phyloP scores from a whole-genome alignment of 306 rosid species.

The Sesbania bispinosa region DNA sequence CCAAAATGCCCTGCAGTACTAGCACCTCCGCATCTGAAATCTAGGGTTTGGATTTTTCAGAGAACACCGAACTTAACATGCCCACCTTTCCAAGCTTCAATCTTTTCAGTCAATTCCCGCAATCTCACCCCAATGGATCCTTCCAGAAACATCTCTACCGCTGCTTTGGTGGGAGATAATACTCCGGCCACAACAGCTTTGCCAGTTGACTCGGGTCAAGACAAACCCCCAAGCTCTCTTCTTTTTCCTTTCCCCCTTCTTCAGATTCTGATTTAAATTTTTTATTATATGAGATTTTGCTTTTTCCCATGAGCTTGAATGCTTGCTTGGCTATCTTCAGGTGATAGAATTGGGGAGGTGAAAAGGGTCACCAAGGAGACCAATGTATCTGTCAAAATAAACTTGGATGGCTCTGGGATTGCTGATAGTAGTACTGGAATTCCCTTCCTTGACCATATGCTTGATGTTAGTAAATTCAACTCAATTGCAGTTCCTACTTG shows the following conservation, averaged over 20 bases:
- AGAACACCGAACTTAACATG: conserved; percentile 3
- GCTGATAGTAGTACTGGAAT: conserved; percentile 78
- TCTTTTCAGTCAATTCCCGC: conserved; percentile 25
- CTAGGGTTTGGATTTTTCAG: conserved; percentile 39
- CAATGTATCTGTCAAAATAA: conserved; percentile 73
- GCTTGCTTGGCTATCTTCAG: conserved; percentile 32
- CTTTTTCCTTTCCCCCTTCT: neutral
- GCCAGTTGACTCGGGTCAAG: conserved; percentile 46
- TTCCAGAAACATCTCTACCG: conserved; percentile 25
- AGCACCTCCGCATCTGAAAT: conserved; percentile 39
- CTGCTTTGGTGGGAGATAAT: conserved; percentile 41
- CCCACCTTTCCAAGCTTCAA: conserved; percentile 16
- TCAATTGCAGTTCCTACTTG: neutral
- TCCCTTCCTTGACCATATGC: conserved; percentile 97
- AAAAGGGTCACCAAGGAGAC: conserved; percentile 87
- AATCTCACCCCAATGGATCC: conserved; percentile 32
- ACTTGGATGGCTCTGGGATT: conserved; percentile 84
- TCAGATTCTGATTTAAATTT: neutral
- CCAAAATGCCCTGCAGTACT: conserved; percentile 33
- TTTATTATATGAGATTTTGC: neutral
- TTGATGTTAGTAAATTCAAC: conserved; percentile 64
- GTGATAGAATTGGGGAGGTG: conserved; percentile 78
- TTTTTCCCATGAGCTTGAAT: neutral
- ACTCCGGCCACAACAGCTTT: conserved; percentile 37
- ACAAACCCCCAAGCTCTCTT: neutral